Conservation (phyloP, 257 asterid species). For the Coffea canephora region DNA sequence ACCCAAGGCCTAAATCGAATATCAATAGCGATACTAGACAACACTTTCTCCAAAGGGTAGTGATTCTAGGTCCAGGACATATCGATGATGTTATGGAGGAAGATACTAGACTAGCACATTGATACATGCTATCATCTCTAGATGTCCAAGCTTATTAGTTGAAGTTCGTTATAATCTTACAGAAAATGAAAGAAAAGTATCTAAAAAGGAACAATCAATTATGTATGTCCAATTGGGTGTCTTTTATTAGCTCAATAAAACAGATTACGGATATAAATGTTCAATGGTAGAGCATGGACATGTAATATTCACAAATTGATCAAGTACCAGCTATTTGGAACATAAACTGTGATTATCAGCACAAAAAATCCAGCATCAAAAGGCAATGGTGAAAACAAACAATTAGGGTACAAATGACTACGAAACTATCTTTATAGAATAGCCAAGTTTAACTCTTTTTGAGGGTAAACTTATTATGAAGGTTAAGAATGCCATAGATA, state of each 20-base stretch:
- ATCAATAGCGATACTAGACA: background rate
- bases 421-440: background rate
- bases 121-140: background rate
- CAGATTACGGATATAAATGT: background rate
- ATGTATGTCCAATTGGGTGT: background rate
- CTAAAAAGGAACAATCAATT: background rate
- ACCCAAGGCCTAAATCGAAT: background rate
- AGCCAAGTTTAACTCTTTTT: background rate
- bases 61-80: background rate
- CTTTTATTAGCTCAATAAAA: background rate
- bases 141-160: background rate
- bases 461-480: background rate
- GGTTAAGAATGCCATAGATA: background rate
- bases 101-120: background rate
- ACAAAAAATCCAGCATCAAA: background rate
- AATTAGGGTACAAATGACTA: too few relatives aligned
- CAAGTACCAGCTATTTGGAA: background rate
- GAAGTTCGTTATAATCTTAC: too few relatives aligned
- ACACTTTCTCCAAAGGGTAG: background rate
- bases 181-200: too few relatives aligned
- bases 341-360: background rate
- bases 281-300: background rate
- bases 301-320: background rate
- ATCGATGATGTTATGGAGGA: background rate
- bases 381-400: background rate